phyloP scores from a whole-genome alignment of 192 early-diverging fungal species.

The Coemansia sp. region DNA sequence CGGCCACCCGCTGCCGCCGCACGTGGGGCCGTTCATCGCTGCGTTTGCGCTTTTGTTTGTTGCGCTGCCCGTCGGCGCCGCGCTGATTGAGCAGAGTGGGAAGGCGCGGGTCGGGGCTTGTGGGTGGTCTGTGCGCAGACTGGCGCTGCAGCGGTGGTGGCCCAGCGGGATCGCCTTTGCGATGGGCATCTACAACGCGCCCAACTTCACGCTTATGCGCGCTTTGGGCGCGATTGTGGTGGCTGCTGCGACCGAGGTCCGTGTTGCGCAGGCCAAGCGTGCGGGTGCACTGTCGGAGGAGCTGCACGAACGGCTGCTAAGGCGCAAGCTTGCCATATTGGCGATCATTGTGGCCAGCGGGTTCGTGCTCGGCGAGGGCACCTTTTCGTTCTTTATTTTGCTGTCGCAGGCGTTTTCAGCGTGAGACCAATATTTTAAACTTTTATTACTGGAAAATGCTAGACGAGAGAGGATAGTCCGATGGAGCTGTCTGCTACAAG shows the following conservation, averaged over 20 bases:
- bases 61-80: constrained; percentile 20
- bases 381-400: constrained; percentile 63
- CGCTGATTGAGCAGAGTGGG: background rate
- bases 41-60: constrained; percentile 60
- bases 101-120: background rate
- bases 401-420: constrained; percentile 39
- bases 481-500: no score
- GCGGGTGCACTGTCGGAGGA: background rate
- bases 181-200: constrained; percentile 77
- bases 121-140: constrained; percentile 4
- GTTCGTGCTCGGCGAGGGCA: constrained; percentile 75
- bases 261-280: constrained; percentile 9
- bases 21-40: constrained; percentile 60
- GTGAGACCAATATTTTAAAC: no score
- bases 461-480: no score
- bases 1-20: constrained; percentile 65
- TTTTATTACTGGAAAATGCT: no score
- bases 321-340: constrained; percentile 51
- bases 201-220: constrained; percentile 70
- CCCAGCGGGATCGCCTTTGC: constrained; percentile 78
- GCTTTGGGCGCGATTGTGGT: constrained; percentile 60
- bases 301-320: constrained; percentile 12
- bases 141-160: constrained; percentile 52
- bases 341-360: constrained; percentile 73
- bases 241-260: constrained; percentile 34